Evolutionary conservation across 768 basidiomycete species (phyloP), one percentile per base, ranked within the genome.

Genomic region (Leucocoprinus sp.): DNA sequence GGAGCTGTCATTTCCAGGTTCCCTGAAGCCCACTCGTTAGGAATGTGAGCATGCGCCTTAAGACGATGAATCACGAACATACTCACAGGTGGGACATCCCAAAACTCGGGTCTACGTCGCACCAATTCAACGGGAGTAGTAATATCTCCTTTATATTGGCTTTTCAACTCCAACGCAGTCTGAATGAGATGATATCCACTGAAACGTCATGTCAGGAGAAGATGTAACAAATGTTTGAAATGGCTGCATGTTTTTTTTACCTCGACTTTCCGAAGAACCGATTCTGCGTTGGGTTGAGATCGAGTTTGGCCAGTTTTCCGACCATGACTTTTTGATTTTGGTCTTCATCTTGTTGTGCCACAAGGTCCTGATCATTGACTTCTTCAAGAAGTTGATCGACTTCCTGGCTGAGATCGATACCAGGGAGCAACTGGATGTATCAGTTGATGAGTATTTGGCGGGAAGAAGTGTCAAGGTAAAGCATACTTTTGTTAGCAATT

Each of bases 351-450:
- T 64, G 64, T 40, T 64, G 64, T 36, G 64, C 64, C 9, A 64
- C 58, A 2, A 62, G 54, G 21, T 61, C 65, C 59, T 66, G 54
- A 54, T 65, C 57, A 54, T 61, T 37, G 55, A 61, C 50, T 57
- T 69, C 69, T 39, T 68, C 65, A 22, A 67, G 52, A 36, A 57
- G 42, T 42, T 66, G 65, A 12, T 76, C 79, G 11, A 84, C 61
- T 54, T 83, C 78, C 49, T 71, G 65, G 12, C 71, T 70, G 37
- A 87, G 66, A 57, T 88, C 81, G 17, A 76, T 69, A 35, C 79
- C 78, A 2, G 84, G 82, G 34, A 79, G 52, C 12, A 60, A 46
- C 54, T 56, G 36, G 39, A 21, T 44, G 14, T 14, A 24, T 14
- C n/a, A 15, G 14, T n/a, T 9, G 9, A 18, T 41, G 4, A 42